Conservation (phyloP, 2,329 filamentous ascomycete genomes). For the Colletotrichum sp. region DNA sequence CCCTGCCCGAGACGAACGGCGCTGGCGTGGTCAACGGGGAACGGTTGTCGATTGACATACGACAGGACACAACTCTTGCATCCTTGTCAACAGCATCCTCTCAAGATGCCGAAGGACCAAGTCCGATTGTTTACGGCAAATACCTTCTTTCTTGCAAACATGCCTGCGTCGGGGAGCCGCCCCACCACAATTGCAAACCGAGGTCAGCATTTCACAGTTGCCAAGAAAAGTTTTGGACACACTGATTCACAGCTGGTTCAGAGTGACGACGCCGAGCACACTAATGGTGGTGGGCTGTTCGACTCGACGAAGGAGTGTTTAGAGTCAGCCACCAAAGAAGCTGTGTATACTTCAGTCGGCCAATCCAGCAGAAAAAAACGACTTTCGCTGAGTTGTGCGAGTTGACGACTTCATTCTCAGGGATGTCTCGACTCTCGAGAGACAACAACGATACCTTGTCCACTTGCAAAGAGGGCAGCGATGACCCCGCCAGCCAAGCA, state of each 20-base stretch:
- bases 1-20: background rate
- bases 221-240: background rate
- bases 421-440: background rate
- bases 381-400: background rate
- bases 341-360: background rate
- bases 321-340: background rate
- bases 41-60: background rate
- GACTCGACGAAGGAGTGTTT: background rate
- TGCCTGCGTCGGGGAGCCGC: background rate
- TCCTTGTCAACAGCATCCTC: background rate
- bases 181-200: background rate
- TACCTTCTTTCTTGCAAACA: background rate
- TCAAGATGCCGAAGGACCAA: background rate
- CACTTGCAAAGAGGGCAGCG: background rate
- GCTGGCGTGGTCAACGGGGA: background rate
- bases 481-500: background rate
- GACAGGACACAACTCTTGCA: background rate
- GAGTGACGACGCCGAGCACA: background rate
- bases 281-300: background rate
- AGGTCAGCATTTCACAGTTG: background rate
- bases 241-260: background rate
- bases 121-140: background rate
- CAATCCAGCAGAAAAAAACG: background rate
- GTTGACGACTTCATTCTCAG: background rate
- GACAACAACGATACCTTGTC: background rate